Percentiles rank a stretch among this genome's conserved stretches.
Conservation (phyloP, 2,329 filamentous ascomycete species). For the Cercospora citrullina region DNA sequence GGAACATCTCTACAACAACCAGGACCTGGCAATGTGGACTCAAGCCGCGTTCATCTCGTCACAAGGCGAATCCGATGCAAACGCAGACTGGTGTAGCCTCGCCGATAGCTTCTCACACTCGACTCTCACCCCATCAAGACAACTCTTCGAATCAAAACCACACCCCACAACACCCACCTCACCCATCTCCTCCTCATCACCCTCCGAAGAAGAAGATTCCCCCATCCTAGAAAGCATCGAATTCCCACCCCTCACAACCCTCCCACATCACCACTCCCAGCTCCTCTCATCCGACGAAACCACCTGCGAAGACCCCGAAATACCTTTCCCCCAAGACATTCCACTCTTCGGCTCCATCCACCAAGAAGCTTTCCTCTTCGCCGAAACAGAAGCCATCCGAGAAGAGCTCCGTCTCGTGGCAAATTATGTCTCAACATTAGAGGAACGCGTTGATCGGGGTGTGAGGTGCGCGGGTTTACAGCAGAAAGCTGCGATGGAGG, state of each 20-base stretch:
- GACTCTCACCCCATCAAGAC: not conserved
- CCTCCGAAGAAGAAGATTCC: not conserved
- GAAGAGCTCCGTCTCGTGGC: constrained; percentile 18
- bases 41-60: constrained; percentile 8
- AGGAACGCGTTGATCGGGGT: constrained; percentile 11
- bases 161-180: not conserved
- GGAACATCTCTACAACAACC: not conserved
- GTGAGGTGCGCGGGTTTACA: not conserved
- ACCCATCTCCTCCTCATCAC: not conserved
- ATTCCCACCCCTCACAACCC: not conserved
- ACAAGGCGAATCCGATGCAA: not conserved
- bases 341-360: not conserved
- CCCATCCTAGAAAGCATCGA: not conserved
- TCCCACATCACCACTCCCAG: not conserved
- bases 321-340: not conserved
- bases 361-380: constrained; percentile 16
- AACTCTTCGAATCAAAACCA: not conserved
- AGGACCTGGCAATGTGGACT: not conserved
- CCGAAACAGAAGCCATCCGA: constrained; percentile 18
- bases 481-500: constrained; percentile 7
- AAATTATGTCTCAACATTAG: constrained; percentile 17
- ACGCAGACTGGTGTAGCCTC: constrained; percentile 4
- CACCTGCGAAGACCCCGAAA: not conserved
- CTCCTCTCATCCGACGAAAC: not conserved
- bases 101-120: constrained; percentile 1